A percentile compares a stretch with the other conserved stretches of the same genome.
phyloP scores from a whole-genome alignment of 106 monocot genomes.

The Dendrobium nobile region DNA sequence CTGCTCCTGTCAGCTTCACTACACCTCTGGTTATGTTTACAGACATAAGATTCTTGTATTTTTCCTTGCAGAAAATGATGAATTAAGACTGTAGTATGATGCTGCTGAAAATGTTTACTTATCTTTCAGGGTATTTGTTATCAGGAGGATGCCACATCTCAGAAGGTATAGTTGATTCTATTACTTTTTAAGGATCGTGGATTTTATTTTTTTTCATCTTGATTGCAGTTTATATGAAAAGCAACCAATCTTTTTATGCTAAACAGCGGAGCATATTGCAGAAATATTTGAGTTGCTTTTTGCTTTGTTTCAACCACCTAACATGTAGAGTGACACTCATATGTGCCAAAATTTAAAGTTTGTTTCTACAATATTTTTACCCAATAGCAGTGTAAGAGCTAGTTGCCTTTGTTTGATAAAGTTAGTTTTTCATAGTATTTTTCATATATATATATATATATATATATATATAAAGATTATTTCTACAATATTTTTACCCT shows the following conservation, averaged over 20 bases:
- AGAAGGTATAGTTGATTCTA: background rate
- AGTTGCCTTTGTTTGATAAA: background rate
- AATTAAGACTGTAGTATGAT: background rate
- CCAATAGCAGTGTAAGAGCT: background rate
- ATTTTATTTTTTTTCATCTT: background rate
- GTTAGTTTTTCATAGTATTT: background rate
- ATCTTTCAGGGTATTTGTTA: constrained; percentile 6
- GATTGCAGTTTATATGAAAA: background rate
- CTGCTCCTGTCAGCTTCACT: background rate
- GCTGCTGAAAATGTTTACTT: background rate
- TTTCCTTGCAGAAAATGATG: background rate
- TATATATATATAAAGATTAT: no score
- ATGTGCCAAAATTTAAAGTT: background rate
- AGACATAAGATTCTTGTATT: background rate
- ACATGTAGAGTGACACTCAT: background rate
- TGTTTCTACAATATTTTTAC: background rate
- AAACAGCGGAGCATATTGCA: background rate
- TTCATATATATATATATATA: no score
- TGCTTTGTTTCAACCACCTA: background rate
- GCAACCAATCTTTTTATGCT: background rate
- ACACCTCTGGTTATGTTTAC: background rate
- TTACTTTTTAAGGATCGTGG: background rate
- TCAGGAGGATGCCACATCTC: background rate
- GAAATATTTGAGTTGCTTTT: background rate
- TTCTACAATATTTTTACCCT: no score